phyloP scores from a whole-genome alignment of 1,284 basidiomycete genomes.

The Heterobasidion annosum region DNA sequence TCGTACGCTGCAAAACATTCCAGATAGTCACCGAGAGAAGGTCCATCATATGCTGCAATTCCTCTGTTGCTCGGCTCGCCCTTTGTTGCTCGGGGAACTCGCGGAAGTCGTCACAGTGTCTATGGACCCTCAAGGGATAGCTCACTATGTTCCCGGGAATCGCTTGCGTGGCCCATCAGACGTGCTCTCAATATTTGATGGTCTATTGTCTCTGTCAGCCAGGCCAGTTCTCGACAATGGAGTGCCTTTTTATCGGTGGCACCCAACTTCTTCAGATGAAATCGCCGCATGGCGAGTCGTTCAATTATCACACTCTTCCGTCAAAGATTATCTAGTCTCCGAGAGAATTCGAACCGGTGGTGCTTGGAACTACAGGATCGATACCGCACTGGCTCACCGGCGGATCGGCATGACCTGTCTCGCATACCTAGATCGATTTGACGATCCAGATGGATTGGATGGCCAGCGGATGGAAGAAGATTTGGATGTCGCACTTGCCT shows the following conservation, averaged over 20 bases:
- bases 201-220: no score
- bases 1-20: conserved; percentile 1
- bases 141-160: no score
- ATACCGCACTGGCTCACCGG: neutral
- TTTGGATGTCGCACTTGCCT: neutral
- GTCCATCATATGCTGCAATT: conserved; percentile 4
- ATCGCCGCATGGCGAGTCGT: neutral
- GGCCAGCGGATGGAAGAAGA: neutral
- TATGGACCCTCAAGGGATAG: neutral
- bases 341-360: neutral
- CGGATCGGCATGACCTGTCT: neutral
- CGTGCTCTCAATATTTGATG: no score
- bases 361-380: neutral
- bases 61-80: neutral
- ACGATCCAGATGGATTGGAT: neutral
- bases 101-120: neutral
- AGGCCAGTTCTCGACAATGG: no score
- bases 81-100: neutral
- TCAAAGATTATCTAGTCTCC: neutral
- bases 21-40: neutral
- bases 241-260: no score
- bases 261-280: no score
- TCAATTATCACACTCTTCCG: neutral
- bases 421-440: neutral
- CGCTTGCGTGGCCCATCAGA: no score